Conservation (phyloP, 495 filamentous ascomycete genomes). For the Talaromyces thailandensis region DNA sequence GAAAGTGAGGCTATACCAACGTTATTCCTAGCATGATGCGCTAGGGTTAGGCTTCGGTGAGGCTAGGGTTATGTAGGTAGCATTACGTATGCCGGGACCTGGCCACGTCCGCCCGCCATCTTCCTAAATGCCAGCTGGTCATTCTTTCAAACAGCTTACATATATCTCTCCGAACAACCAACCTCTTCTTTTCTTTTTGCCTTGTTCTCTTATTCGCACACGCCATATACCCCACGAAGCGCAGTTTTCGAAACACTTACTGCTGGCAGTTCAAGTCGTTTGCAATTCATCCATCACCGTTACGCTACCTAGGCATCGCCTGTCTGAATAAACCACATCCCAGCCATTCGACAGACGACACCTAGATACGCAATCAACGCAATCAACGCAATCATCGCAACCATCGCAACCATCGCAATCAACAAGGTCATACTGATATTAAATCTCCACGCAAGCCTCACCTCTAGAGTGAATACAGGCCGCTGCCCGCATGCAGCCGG, state of each 20-base stretch:
- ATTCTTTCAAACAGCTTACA: neutral
- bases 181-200: neutral
- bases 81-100: neutral
- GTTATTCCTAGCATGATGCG: neutral
- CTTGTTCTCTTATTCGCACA: neutral
- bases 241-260: neutral
- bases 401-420: no score
- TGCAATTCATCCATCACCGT: neutral
- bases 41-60: neutral
- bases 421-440: neutral
- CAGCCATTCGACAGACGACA: neutral
- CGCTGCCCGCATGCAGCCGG: neutral
- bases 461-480: neutral
- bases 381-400: no score
- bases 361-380: neutral
- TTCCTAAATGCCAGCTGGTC: slow-evolving; percentile 2
- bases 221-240: neutral
- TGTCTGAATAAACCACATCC: neutral
- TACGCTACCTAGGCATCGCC: neutral
- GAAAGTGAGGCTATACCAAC: no score
- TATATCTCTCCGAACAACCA: neutral
- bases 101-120: neutral
- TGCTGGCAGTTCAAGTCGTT: neutral
- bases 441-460: neutral
- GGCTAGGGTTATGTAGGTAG: neutral